Evolutionary conservation across 169 alveolate species (phyloP), one percentile per base, ranked within the genome.

Genomic region (Cryptosporidium meleagridis): DNA sequence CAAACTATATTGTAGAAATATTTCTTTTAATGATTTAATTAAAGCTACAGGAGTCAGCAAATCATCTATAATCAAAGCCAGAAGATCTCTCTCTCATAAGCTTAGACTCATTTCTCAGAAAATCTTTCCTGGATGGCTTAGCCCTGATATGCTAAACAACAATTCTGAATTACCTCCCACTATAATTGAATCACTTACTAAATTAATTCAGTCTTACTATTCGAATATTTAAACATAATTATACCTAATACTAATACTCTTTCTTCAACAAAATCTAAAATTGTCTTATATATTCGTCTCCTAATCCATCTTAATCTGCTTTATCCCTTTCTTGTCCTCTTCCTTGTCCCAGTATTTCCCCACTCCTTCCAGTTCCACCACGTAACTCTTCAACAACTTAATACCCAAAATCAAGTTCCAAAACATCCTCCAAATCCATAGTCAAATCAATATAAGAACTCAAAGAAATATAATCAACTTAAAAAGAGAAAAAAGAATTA

Each of bases 121-220:
- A 10, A 51, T 62, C 45, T 80, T 80, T 26, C 89, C 89, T 12
- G 89, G 89, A 18, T 59, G 86, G 86, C 68, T 73, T n/a, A 23
- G 70, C 31, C 65, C 70, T 35, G 59, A 33, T 12, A 12, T 23
- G 33, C 41, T 58, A 41, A 18, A 55, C n/a, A 21, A 26, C 1
- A 44, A 37, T 33, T 52, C 55, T 26, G 86, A 73, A 33, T 3
- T 73, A 58, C 86, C 86, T 31, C 86, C 86, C 44, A 59, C 45
- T 5, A 21, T 73, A n/a, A 7, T 73, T 1, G 51, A 37, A n/a
- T 73, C 72, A 4, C 55, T 73, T 6, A 31, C 68, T n/a, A 73
- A 55, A 29, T 37, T 70, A 23, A 70, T 70, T 21, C 67, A 55
- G 7, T 55, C 67, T 10, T 29, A 55, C 7, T n/a, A 26, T 9